Evolutionary conservation across 768 basidiomycete genomes (phyloP).

Genomic region (Leccinellum rugosiceps): DNA sequence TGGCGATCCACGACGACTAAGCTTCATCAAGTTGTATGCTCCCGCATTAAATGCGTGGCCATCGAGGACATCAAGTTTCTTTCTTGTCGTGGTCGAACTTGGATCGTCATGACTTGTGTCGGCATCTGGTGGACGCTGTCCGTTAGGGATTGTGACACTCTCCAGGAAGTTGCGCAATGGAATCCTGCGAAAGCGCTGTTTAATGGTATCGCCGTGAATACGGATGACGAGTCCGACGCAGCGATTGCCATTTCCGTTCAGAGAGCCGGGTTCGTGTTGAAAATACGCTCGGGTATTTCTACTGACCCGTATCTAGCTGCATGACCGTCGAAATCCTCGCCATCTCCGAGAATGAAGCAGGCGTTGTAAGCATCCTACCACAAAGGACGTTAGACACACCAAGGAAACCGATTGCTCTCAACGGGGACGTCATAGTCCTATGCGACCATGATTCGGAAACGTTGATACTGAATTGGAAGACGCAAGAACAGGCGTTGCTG

Average conservation of each 20-base stretch:
- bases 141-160: conserved; percentile 43
- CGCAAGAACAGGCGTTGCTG: conserved; percentile 44
- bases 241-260: conserved; percentile 49
- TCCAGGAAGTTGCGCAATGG: conserved; percentile 46
- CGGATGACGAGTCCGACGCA: conserved; percentile 41
- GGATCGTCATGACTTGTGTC: conserved; percentile 53
- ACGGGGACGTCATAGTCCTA: conserved; percentile 51
- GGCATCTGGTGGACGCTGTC: conserved; percentile 59
- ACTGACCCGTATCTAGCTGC: conserved; percentile 19
- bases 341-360: conserved; percentile 7
- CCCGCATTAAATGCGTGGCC: conserved; percentile 35
- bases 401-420: conserved; percentile 46
- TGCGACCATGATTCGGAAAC: conserved; percentile 52
- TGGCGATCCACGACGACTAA: conserved; percentile 38
- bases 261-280: conserved; percentile 42
- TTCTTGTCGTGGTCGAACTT: conserved; percentile 39
- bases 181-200: conserved; percentile 51
- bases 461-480: conserved; percentile 55
- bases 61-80: conserved; percentile 56
- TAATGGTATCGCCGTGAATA: conserved; percentile 50
- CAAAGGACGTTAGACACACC: conserved; percentile 37
- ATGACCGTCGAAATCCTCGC: conserved; percentile 30
- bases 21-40: conserved; percentile 19
- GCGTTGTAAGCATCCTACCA: conserved; percentile 27
- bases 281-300: conserved; percentile 1